Percentiles rank a stretch among this genome's conserved stretches.
Conservation (phyloP, 331 rosid species). For the Malus hybrid region DNA sequence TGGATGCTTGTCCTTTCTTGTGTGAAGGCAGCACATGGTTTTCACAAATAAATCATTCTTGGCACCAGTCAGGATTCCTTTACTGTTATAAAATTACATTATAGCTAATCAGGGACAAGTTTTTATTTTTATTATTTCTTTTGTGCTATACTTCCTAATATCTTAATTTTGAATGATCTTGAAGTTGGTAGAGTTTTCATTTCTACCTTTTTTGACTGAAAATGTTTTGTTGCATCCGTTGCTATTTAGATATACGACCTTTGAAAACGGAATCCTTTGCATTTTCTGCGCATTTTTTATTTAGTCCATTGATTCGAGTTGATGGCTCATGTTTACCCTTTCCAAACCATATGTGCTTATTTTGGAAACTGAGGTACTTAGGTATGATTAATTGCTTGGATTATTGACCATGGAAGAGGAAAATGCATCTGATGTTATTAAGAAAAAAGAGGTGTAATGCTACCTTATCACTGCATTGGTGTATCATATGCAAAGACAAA, state of each 20-base stretch:
- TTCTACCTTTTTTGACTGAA: neutral
- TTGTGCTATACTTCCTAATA: neutral
- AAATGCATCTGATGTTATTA: neutral
- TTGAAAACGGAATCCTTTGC: neutral
- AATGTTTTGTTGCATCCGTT: neutral
- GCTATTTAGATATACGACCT: neutral
- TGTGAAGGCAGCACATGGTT: neutral
- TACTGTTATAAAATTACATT: neutral
- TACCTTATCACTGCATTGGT: neutral
- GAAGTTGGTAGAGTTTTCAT: neutral
- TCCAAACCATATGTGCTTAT: no score
- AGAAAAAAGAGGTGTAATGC: neutral
- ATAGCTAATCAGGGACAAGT: neutral
- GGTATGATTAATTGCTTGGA: neutral
- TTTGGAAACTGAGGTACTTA: neutral
- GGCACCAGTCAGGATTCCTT: neutral
- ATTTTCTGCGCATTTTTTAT: neutral
- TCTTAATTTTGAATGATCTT: neutral
- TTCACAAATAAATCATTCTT: neutral
- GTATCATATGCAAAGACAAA: neutral
- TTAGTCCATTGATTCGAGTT: neutral
- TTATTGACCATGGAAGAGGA: neutral
- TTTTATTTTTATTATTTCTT: neutral
- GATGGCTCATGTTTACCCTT: no score
- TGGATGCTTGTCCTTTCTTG: neutral